These are phyloP conservation scores for Kwoniella dendrophila DNA, from an alignment of 768 basidiomycete species.

Conservation along the genomic window DNA sequence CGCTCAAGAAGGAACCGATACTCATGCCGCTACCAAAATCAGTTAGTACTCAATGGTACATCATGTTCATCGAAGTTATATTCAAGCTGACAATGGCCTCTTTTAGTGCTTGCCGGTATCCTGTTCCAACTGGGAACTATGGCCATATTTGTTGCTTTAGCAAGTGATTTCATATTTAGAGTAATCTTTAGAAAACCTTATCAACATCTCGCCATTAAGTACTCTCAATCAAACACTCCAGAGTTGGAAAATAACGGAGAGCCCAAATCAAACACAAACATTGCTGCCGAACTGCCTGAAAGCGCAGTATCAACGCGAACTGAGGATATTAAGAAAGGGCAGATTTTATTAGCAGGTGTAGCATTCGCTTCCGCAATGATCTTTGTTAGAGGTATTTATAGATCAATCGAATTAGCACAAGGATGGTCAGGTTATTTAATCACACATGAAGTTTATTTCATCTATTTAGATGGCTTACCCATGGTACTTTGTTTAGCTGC, in stretches of 20 bases:
- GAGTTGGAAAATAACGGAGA: slow-evolving; percentile 4
- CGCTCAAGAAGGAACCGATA: slow-evolving; percentile 32
- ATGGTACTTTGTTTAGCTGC: slow-evolving; percentile 41
- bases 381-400: slow-evolving; percentile 44
- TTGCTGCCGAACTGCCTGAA: neutral
- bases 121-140: slow-evolving; percentile 50
- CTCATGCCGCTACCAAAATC: slow-evolving; percentile 41
- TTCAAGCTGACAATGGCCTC: neutral
- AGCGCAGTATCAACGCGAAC: neutral
- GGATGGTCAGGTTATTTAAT: slow-evolving; percentile 47
- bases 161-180: slow-evolving; percentile 44
- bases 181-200: slow-evolving; percentile 36
- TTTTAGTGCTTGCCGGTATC: slow-evolving; percentile 52
- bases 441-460: slow-evolving; percentile 35
- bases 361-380: slow-evolving; percentile 45
- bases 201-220: too few relatives aligned
- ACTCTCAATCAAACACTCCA: too few relatives aligned
- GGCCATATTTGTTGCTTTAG: slow-evolving; percentile 46
- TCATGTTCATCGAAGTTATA: neutral
- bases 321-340: slow-evolving; percentile 22
- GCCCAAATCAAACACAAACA: neutral
- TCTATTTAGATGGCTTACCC: slow-evolving; percentile 35
- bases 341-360: slow-evolving; percentile 33
- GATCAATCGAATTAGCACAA: slow-evolving; percentile 47
- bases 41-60: slow-evolving; percentile 28